These are phyloP conservation scores for Buxus sempervirens DNA, from an alignment of 164 flowering plant species.

Conservation along the genomic window DNA sequence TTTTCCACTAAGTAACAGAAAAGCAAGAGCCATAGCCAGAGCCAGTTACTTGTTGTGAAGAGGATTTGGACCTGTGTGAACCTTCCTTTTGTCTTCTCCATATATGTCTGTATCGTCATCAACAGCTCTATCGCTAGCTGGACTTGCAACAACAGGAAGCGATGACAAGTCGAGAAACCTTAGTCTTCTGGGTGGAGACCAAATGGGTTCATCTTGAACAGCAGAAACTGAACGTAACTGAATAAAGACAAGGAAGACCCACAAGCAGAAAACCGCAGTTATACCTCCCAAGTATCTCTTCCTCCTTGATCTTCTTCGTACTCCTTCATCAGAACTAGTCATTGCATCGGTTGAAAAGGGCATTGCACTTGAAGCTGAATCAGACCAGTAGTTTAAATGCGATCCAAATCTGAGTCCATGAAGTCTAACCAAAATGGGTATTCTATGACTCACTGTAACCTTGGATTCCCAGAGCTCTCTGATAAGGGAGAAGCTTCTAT, in stretches of 20 bases:
- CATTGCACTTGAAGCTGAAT: neutral
- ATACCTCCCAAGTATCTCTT: slow-evolving; percentile 4
- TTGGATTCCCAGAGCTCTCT: neutral
- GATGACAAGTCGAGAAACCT: slow-evolving; percentile 15
- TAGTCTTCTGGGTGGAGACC: slow-evolving; percentile 23
- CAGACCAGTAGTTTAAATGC: neutral
- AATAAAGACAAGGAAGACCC: slow-evolving; percentile 32
- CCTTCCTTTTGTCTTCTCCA: slow-evolving; percentile 55
- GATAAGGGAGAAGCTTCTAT: slow-evolving; percentile 21
- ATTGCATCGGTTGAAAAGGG: slow-evolving; percentile 15
- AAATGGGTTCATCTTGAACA: neutral
- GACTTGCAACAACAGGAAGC: slow-evolving; percentile 20
- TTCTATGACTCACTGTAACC: too few species aligned
- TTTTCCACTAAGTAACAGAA: slow-evolving; percentile 1
- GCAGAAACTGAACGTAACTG: slow-evolving; percentile 13
- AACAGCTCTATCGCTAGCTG: slow-evolving; percentile 5
- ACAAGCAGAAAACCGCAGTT: slow-evolving; percentile 24
- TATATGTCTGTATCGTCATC: slow-evolving; percentile 14
- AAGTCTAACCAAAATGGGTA: slow-evolving; percentile 5
- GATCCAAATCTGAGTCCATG: neutral
- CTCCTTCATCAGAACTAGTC: slow-evolving; percentile 6
- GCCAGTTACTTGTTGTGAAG: slow-evolving; percentile 49
- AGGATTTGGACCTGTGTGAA: slow-evolving; percentile 76
- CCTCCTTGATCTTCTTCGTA: slow-evolving; percentile 11
- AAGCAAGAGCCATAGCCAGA: neutral